Evolutionary conservation across 1,139 yeast genomes (phyloP).

Genomic region (Zygoascus sp.): DNA sequence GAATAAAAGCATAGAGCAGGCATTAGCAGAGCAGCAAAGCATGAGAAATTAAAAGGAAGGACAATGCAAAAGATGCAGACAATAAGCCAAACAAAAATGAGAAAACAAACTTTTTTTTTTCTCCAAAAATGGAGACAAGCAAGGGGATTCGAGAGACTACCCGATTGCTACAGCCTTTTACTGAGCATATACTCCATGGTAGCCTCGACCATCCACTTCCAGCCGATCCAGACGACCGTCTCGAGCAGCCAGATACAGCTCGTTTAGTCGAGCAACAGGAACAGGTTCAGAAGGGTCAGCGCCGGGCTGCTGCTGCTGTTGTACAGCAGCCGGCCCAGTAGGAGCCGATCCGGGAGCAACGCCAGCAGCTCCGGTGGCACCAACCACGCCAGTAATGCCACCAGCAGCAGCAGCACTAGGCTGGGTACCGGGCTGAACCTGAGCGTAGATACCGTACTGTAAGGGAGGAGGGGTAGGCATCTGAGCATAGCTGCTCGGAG

Average conservation of each 20-base stretch:
- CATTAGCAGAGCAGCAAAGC: conserved; percentile 7
- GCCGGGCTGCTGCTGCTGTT: conserved; percentile 5
- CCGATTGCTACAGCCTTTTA: conserved; percentile 18
- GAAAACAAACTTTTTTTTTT: conserved; percentile 5
- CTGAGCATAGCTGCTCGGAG: conserved; percentile 22
- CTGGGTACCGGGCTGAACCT: conserved; percentile 7
- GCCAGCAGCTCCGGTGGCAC: conserved; percentile 6
- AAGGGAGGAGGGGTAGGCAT: not conserved
- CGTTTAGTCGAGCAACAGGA: conserved; percentile 43
- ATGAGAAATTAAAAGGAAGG: conserved; percentile 11
- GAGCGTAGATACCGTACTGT: conserved; percentile 7
- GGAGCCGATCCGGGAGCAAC: not conserved
- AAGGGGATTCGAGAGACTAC: not conserved
- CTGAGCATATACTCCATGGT: conserved; percentile 40
- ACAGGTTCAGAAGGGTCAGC: conserved; percentile 30
- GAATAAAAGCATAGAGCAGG: conserved; percentile 3
- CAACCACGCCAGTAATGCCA: too few relatives aligned
- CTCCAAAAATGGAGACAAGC: too few relatives aligned
- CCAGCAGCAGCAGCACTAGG: too few relatives aligned
- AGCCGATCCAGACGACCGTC: conserved; percentile 48
- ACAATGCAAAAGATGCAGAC: conserved; percentile 12
- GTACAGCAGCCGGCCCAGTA: conserved; percentile 15
- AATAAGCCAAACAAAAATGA: conserved; percentile 11
- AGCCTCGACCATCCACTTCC: conserved; percentile 43
- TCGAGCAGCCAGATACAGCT: conserved; percentile 44